Conservation (phyloP, 208 protist genomes). For the Leishmania guyanensis region DNA sequence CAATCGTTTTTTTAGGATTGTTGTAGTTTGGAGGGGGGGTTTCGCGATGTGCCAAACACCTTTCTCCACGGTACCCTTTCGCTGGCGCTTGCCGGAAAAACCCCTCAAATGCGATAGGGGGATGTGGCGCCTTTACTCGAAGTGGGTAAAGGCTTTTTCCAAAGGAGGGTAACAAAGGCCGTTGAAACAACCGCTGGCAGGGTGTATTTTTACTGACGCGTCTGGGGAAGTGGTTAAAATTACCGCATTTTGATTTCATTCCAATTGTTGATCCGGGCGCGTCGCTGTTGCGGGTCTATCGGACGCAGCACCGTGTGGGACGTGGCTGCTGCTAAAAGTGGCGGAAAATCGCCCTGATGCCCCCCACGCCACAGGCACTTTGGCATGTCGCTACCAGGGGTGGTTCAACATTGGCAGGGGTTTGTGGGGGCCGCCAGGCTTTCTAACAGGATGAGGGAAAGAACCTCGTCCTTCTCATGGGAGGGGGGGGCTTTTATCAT, state of each 20-base stretch:
- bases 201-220: not conserved
- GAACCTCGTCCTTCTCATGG: no score
- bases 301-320: not conserved
- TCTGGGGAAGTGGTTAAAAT: not conserved
- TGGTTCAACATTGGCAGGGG: not conserved
- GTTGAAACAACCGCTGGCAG: not conserved
- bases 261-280: not conserved
- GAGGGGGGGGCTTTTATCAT: not conserved
- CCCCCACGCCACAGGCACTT: not conserved
- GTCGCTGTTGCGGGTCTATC: not conserved
- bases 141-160: not conserved
- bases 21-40: no score
- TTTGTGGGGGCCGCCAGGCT: not conserved
- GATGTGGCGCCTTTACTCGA: not conserved
- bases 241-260: not conserved
- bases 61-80: not conserved
- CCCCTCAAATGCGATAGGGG: not conserved
- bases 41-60: not conserved
- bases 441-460: not conserved
- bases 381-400: not conserved
- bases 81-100: not conserved
- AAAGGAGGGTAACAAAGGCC: not conserved
- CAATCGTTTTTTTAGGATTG: no score
- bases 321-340: not conserved
- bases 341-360: not conserved